phyloP scores from a whole-genome alignment of 441 rosid species.

The Euphorbia neoarborescens region DNA sequence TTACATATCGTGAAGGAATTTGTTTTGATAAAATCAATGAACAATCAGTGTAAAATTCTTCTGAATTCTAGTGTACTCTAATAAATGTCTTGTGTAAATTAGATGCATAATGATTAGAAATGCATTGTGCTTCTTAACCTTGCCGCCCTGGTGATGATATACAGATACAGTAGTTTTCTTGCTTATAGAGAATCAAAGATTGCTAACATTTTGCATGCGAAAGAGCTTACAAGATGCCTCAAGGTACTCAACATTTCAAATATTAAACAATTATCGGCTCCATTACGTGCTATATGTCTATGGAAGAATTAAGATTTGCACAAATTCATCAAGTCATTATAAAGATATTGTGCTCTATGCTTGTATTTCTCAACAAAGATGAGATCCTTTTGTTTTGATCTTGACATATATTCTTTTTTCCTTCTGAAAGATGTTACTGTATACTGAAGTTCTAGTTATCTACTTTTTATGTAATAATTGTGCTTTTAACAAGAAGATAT shows the following conservation, averaged over 20 bases:
- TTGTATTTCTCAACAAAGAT: neutral
- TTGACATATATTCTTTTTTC: neutral
- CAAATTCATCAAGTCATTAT: neutral
- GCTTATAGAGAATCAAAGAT: conserved; percentile 38
- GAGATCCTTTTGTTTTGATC: too few relatives aligned
- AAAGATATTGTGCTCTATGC: neutral
- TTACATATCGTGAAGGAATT: conserved; percentile 32
- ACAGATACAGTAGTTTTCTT: conserved; percentile 24
- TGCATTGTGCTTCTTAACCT: neutral
- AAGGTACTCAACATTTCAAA: conserved; percentile 24
- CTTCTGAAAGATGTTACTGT: neutral
- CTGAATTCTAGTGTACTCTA: neutral
- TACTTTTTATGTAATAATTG: too few relatives aligned
- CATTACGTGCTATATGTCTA: too few relatives aligned
- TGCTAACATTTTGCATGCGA: conserved; percentile 23
- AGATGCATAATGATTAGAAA: neutral
- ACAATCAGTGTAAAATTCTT: conserved; percentile 24
- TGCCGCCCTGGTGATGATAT: conserved; percentile 4
- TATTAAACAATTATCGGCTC: neutral
- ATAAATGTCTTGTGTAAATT: neutral
- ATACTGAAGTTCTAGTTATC: neutral
- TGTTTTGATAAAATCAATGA: conserved; percentile 27
- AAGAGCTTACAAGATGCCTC: conserved; percentile 27
- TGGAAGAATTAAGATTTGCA: neutral
- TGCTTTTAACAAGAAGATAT: conserved; percentile 56